Evolutionary conservation across 257 asterid genomes (phyloP), one percentile per base, ranked within the genome.

Genomic region (Solanum stenotomum): DNA sequence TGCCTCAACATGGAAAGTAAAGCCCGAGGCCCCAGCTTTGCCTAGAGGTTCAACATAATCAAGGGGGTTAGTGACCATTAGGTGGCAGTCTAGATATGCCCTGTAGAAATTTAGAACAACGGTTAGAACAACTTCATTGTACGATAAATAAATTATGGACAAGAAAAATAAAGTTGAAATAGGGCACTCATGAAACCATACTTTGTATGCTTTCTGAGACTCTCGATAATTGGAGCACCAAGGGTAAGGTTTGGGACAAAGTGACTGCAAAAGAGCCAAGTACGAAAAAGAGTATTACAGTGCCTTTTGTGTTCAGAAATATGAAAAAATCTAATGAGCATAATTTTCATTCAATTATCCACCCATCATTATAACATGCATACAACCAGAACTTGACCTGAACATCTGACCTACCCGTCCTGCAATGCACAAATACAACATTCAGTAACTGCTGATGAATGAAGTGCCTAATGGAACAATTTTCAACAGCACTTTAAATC

Each of bases 1-100:
- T 71, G 88, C 95, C 93, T 94, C 99, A 59, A 95, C 94, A 33
- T 96, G 99, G 92, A 96, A 96, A 49, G 99, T 95, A 86, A 96
- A 95, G 79, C 99, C 99, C 59, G 98, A 95, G 82, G 98, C 98
- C 87, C 98, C 98, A 38, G 98, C 98, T 93, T 93, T 92, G 84
- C 92, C 96, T 3, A 96, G 88, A 70, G 97, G 93, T 85, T 95
- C 98, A 42, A 96, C 98, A 75, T 96, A 94, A 92, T 96, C 99
- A 74, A 93, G 91, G 85, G 99, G 99, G 92, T 95, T 95, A 83
- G 98, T 94, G 86, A 95, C 99, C 99, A 96, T 96, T 74, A 96
- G 94, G 90, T 96, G 98, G 91, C 98, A 96, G 94, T 96, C 98
- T 89, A 96, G 87, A 93, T 96, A 96, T 52, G 98, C 96, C 49